Base-by-base conservation (phyloP, 139 green algal species). In the Micromonas commoda region DNA sequence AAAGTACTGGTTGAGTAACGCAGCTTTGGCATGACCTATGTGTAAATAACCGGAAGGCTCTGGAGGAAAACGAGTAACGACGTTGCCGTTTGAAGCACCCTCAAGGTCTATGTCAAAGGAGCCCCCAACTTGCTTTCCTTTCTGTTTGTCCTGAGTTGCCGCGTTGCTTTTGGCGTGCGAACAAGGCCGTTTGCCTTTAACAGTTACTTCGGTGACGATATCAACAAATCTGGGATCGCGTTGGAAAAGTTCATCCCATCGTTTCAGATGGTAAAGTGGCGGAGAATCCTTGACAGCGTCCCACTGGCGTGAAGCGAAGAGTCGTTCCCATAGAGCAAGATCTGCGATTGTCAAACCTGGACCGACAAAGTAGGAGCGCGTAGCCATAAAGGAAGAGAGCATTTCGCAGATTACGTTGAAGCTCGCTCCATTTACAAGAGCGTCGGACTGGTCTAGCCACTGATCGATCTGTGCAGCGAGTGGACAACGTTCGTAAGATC, bases 31-130 rank as follows among this genome's bases (percentile, higher is more conserved):
- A 76, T 99, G 96, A 0, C 96, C 96, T 53, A 97, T 94, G 88
- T 96, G 91, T 77, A 96, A 81, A 83, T 92, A 95, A 70, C 91
- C 91, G 16, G 87, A 95, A 16, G 96, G 95, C 85, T 99, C 96
- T 1, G 96, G 96, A 0, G 96, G 96, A 86, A 99, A 99, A 52
- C 96, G 87, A 0, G 95, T 99, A 29, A 96, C 89, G 53, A 99
- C 96, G 76, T 94, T 90, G 77, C 95, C 95, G 66, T 87, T 76
- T 54, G 84, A 83, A 0, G 91, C 94, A 33, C 83, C 85, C 2
- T 87, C 82, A 26, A 99, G 85, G 0, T 89, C 87, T 0, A 98
- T 89, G 71, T 98, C 91, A 76, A 97, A 97, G 2, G 87, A 92
- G 16, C 90, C 90, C 45, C 45, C 45, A 16, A 57, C 9, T 9